phyloP scores from a whole-genome alignment of 2,329 filamentous ascomycete genomes.

The Diaporthe capsici region DNA sequence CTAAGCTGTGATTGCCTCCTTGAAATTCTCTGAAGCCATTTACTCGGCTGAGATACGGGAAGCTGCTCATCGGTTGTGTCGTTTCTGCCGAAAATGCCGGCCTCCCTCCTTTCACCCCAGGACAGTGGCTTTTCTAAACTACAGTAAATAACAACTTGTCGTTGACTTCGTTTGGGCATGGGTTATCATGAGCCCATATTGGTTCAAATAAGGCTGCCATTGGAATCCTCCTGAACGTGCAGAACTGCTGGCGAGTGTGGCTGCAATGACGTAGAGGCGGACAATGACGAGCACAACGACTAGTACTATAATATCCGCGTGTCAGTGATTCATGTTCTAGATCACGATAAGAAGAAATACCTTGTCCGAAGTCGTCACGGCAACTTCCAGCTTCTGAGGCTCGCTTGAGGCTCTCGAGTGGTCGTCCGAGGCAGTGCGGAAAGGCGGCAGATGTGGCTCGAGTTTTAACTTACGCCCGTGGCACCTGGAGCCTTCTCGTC shows the following conservation, averaged over 20 bases:
- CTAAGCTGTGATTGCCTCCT: constrained; percentile 18
- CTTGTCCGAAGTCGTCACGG: neutral
- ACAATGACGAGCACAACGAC: constrained; percentile 38
- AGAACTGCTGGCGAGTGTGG: constrained; percentile 30
- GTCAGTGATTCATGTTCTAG: neutral
- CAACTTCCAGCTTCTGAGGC: neutral
- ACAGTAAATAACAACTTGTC: constrained; percentile 34
- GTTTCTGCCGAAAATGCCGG: constrained; percentile 35
- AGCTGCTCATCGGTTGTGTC: constrained; percentile 33
- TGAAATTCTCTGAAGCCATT: neutral
- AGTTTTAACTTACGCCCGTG: constrained; percentile 57
- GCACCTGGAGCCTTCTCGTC: constrained; percentile 87
- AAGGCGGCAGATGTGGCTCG: neutral
- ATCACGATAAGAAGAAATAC: neutral
- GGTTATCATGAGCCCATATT: neutral
- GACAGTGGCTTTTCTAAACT: constrained; percentile 38
- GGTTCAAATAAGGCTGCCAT: constrained; percentile 41
- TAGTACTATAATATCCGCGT: constrained; percentile 30
- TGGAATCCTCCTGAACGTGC: constrained; percentile 39
- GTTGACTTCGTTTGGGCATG: neutral
- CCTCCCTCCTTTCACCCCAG: constrained; percentile 1
- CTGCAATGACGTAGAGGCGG: constrained; percentile 37
- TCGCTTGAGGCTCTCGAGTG: neutral
- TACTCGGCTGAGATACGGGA: constrained; percentile 8
- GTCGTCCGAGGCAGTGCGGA: neutral